phyloP scores from a whole-genome alignment of 495 filamentous ascomycete species.

The Xylaria flabelliformis region DNA sequence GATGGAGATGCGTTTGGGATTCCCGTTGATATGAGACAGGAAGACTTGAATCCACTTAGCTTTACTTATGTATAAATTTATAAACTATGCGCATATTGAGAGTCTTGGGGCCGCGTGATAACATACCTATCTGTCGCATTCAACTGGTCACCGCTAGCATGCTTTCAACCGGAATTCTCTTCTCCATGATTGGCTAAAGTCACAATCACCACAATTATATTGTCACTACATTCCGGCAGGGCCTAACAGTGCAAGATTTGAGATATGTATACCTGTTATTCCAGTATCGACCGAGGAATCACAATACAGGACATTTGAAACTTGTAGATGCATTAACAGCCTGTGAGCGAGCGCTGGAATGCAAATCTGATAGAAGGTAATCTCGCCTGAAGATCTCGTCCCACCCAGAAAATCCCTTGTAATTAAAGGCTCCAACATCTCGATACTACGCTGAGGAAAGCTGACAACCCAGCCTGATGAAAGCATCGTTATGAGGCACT shows the following conservation, averaged over 20 bases:
- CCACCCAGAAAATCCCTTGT: constrained; percentile 41
- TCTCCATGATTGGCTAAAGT: neutral
- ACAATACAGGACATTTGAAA: neutral
- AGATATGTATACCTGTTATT: constrained; percentile 6
- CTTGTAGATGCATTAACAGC: neutral
- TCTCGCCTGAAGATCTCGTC: constrained; percentile 40
- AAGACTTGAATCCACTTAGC: constrained; percentile 13
- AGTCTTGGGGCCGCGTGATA: neutral
- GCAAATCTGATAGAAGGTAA: constrained; percentile 41
- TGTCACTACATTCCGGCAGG: neutral
- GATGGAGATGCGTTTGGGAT: constrained; percentile 1
- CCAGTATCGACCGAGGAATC: neutral
- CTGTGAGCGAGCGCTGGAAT: constrained; percentile 30
- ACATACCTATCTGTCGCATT: neutral
- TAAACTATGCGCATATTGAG: constrained; percentile 14
- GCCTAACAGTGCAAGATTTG: neutral
- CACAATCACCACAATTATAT: neutral
- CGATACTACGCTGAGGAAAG: neutral
- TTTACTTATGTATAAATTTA: constrained; percentile 13
- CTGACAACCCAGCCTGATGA: neutral
- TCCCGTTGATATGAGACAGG: constrained; percentile 18
- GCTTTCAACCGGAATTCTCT: neutral
- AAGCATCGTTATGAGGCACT: neutral
- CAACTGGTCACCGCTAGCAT: neutral
- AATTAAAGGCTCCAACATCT: constrained; percentile 24